Percentiles rank a stretch among this genome's conserved stretches.
Conservation (phyloP, 2,329 filamentous ascomycete species). For the Didymella segeticola region DNA sequence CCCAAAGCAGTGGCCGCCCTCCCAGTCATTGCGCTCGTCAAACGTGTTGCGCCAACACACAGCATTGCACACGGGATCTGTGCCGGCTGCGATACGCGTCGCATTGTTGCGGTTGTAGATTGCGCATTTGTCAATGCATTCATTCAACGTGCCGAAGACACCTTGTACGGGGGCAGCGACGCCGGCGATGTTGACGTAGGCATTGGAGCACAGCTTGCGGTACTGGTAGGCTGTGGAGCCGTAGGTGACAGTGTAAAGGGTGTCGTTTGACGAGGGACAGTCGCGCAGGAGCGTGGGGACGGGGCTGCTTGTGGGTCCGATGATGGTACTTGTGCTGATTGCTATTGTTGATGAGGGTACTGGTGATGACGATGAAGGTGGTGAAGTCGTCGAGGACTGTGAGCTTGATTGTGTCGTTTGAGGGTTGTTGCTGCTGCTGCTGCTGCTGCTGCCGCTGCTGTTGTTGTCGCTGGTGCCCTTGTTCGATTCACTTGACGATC, state of each 20-base stretch:
- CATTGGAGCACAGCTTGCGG: constrained; percentile 17
- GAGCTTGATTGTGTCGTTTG: neutral
- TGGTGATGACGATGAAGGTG: constrained; percentile 5
- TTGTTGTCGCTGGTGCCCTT: neutral
- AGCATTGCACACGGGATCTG: constrained; percentile 12
- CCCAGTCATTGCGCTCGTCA: constrained; percentile 22
- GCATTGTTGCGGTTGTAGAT: constrained; percentile 19
- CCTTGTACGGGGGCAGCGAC: constrained; percentile 1
- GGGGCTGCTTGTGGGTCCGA: constrained; percentile 15
- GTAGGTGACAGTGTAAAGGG: constrained; percentile 17
- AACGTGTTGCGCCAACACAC: constrained; percentile 27
- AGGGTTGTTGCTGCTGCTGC: neutral
- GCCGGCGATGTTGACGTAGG: constrained; percentile 14
- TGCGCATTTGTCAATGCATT: constrained; percentile 24
- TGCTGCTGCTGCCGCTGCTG: neutral
- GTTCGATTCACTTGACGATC: constrained; percentile 6
- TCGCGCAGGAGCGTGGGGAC: constrained; percentile 21
- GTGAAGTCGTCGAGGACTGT: neutral
- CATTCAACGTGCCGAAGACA: constrained; percentile 9
- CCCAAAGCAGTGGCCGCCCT: constrained; percentile 23
- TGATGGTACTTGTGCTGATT: constrained; percentile 12
- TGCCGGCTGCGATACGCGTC: constrained; percentile 11
- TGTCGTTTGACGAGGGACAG: constrained; percentile 24
- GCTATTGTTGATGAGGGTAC: neutral
- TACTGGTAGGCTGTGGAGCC: constrained; percentile 16